Evolutionary conservation across 306 rosid genomes (phyloP), one percentile per base, ranked within the genome.

Genomic region (Morella rubra): DNA sequence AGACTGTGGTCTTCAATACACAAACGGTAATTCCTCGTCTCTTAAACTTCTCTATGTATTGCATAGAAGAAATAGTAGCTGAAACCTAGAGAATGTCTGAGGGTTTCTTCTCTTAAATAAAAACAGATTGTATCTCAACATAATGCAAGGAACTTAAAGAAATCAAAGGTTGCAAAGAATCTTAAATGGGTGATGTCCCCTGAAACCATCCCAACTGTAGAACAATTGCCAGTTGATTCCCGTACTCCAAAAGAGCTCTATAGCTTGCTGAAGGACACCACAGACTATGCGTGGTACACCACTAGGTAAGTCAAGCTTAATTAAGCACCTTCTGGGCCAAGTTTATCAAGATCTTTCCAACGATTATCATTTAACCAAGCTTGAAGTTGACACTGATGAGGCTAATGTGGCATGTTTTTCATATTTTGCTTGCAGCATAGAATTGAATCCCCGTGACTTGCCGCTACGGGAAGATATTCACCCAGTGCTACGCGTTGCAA

Each of bases 281-380:
- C 92, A 8, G 97, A 95, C 79, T 92, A 95, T 69, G 97, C 71
- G n/a, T 95, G 99, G 99, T 95, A 72, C 85, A 90, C 89, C 75
- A 84, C 96, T 2, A 83, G 85, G 98, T 91, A 80, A 81, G 85
- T 62, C 32, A 41, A 58, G 27, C 9, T 8, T 8, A 60, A 52
- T 8, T 8, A 60, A 52, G 40, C 59, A 27, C 19, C 24, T 37
- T 27, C 46, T 15, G 49, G 10, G 13, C 15, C 6, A 40, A 37
- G 14, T 49, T 49, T 44, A 12, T 52, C 41, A 12, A 49, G 68
- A 32, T 37, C 42, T 32, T 64, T n/a, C 3, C 18, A 64, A 8
- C 24, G 16, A 37, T 40, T 65, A 15, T 32, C 5, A 73, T 15
- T 6, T 46, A 66, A 12, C 51, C 51, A 42, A 64, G n/a, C 13